Evolutionary conservation across 192 early-diverging fungal genomes (phyloP), one percentile per base, ranked within the genome.

Genomic region (Coemansia sp.): DNA sequence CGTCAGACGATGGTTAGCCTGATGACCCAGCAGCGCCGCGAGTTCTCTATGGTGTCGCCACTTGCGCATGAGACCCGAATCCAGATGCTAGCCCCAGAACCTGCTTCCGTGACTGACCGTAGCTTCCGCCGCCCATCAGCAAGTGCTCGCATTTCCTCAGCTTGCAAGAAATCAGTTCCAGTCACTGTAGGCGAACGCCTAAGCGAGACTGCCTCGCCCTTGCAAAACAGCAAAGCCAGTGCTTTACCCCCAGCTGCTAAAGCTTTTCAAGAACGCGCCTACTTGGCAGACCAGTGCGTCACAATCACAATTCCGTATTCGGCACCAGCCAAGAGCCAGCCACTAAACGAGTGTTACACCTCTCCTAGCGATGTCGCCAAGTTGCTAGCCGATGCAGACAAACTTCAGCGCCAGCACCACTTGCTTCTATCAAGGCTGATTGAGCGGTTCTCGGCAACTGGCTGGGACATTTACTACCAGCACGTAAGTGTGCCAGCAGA

Each of bases 21-120:
- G 18, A 36, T 66, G 31, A 69, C 78, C 2, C 69, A 80, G 60
- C 72, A 79, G 42, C 77, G 69, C 63, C 59, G 62, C 4, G 78
- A 71, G 7, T 53, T 71, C 7, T 65, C 77, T 2, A 62, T 70
- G 13, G 26, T 62, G 45, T 62, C 61, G 10, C 61, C 61, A 11
- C 28, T 56, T 36, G 50, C 53, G 38, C 36, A 53, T 16, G 63
- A 65, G 16, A 53, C 50, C 7, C 63, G 63, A 26, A 35, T 65
- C 16, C 55, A 36, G 37, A 13, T 65, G 6, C 53, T 73, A 34
- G 45, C 51, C 3, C 33, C 40, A 4, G n/a, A 62, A 3, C 18
- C 20, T 0, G 9, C 45, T 10, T 21, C 35, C n/a, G 35, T 3
- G 3, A 4, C 57, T 16, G 66, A n/a, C 6, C 20, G 11, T 24